A percentile compares a stretch with the other conserved stretches of the same genome.
phyloP scores from a whole-genome alignment of 2,329 filamentous ascomycete genomes.

The Xylariomycetidae sp. region DNA sequence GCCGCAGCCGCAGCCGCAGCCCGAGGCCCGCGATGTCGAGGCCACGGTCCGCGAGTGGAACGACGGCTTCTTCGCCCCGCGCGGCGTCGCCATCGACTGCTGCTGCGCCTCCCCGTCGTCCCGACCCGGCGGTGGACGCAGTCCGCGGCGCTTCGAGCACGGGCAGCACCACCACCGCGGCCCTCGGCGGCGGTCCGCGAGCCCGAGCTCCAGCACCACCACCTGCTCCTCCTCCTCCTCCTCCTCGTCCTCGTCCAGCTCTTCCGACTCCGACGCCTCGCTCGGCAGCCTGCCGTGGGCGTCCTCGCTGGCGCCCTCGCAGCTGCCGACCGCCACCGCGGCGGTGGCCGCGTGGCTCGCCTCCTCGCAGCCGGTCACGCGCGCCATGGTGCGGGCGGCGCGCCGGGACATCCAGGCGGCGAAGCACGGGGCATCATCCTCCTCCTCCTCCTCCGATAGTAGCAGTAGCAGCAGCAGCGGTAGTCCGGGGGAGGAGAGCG shows the following conservation, averaged over 20 bases:
- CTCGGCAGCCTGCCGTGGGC: slow-evolving; percentile 49
- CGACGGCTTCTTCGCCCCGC: slow-evolving; percentile 46
- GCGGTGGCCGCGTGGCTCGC: slow-evolving; percentile 43
- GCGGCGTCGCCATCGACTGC: slow-evolving; percentile 39
- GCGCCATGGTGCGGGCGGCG: slow-evolving; percentile 35
- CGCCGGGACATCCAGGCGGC: slow-evolving; percentile 38
- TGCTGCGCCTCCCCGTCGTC: slow-evolving; percentile 14
- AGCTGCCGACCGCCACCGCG: slow-evolving; percentile 40
- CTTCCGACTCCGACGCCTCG: slow-evolving; percentile 32
- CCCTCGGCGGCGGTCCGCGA: slow-evolving; percentile 2
- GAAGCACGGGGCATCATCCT: slow-evolving; percentile 13
- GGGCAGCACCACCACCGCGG: background rate
- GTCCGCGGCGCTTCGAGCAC: slow-evolving; percentile 6
- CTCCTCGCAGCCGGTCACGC: slow-evolving; percentile 43
- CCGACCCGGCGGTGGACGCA: slow-evolving; percentile 11
- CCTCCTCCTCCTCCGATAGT: slow-evolving; percentile 1
- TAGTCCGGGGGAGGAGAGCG: slow-evolving; percentile 4
- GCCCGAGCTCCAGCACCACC: slow-evolving; percentile 10
- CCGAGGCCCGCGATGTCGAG: slow-evolving; percentile 27
- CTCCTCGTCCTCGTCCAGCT: slow-evolving; percentile 28
- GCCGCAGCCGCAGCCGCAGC: slow-evolving; percentile 16
- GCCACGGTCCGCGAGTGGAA: slow-evolving; percentile 50
- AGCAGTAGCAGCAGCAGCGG: slow-evolving; percentile 2
- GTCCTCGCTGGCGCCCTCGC: slow-evolving; percentile 41
- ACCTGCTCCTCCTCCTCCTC: slow-evolving; percentile 26